A percentile compares a stretch with the other conserved stretches of the same genome.
Evolutionary conservation across 176 grass and related monocot genomes (phyloP).

Genomic region (Calamus simplicifolius): DNA sequence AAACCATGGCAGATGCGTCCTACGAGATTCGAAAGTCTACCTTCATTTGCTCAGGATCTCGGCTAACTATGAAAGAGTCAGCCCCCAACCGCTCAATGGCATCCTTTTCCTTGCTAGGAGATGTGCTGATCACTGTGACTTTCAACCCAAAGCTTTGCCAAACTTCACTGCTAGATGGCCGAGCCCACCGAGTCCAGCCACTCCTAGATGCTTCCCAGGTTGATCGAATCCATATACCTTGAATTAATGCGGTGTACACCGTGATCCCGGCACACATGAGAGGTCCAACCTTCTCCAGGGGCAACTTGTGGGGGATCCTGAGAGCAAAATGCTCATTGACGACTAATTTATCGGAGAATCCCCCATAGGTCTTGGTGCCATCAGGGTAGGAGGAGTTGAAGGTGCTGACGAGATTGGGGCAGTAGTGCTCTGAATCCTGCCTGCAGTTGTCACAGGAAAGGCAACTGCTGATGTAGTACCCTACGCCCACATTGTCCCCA

Average conservation of each 20-base stretch:
- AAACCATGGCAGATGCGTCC: no score
- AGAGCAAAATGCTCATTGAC: conserved; percentile 29
- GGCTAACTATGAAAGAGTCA: conserved; percentile 28
- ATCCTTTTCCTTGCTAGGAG: conserved; percentile 26
- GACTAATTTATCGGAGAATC: conserved; percentile 27
- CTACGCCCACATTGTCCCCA: conserved; percentile 44
- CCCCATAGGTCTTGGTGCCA: conserved; percentile 28
- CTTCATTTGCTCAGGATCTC: conserved; percentile 17
- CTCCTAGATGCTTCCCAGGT: conserved; percentile 37
- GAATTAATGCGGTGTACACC: conserved; percentile 39
- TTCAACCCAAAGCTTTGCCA: conserved; percentile 35
- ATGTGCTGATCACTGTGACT: conserved; percentile 50
- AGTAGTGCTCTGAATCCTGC: conserved; percentile 29
- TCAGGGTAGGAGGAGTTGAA: conserved; percentile 36
- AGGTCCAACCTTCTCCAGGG: conserved; percentile 24
- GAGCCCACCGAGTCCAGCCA: conserved; percentile 42
- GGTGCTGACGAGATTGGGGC: conserved; percentile 8
- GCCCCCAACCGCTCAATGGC: conserved; percentile 32
- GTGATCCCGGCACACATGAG: conserved; percentile 46
- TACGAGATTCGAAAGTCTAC: background rate
- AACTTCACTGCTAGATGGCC: conserved; percentile 46
- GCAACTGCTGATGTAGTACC: conserved; percentile 26
- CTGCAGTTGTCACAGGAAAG: conserved; percentile 27
- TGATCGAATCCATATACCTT: conserved; percentile 29
- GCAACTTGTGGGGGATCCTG: conserved; percentile 28